A percentile compares a stretch with the other conserved stretches of the same genome.
These are phyloP conservation scores for Nigrospora oryzae DNA, from an alignment of 2,329 filamentous ascomycete species.

Conservation along the genomic window DNA sequence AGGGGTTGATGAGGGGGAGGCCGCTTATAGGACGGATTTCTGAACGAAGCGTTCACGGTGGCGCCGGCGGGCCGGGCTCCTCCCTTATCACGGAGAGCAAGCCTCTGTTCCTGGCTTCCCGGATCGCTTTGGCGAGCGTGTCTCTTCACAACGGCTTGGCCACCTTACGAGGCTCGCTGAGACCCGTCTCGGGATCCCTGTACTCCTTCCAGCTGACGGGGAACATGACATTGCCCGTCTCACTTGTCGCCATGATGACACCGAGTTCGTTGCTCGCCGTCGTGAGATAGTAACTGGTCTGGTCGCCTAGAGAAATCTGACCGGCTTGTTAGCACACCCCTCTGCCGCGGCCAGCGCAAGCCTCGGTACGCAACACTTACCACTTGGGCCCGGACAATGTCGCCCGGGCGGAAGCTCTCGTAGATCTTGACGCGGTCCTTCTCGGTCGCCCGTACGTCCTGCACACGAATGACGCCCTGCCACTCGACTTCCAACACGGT, in stretches of 20 bases:
- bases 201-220: conserved; percentile 96
- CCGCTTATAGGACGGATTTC: too few species aligned
- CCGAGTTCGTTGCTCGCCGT: conserved; percentile 88
- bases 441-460: conserved; percentile 91
- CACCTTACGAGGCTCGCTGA: conserved; percentile 77
- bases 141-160: conserved; percentile 73
- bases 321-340: neutral
- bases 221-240: conserved; percentile 82
- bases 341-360: neutral
- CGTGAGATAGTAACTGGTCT: conserved; percentile 90
- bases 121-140: neutral
- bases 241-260: conserved; percentile 86
- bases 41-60: too few species aligned
- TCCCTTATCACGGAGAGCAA: too few species aligned
- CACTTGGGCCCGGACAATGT: conserved; percentile 81
- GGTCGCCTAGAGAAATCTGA: conserved; percentile 85
- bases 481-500: conserved; percentile 70
- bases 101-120: too few species aligned
- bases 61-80: too few species aligned
- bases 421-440: conserved; percentile 90
- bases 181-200: conserved; percentile 70
- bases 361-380: conserved; percentile 35
- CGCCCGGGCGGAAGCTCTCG: conserved; percentile 85
- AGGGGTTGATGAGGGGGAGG: too few species aligned
- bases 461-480: conserved; percentile 75